A percentile compares a stretch with the other conserved stretches of the same genome.
phyloP scores from a whole-genome alignment of 2,329 filamentous ascomycete genomes.

The Nothophaeocryptopus gaeumannii region DNA sequence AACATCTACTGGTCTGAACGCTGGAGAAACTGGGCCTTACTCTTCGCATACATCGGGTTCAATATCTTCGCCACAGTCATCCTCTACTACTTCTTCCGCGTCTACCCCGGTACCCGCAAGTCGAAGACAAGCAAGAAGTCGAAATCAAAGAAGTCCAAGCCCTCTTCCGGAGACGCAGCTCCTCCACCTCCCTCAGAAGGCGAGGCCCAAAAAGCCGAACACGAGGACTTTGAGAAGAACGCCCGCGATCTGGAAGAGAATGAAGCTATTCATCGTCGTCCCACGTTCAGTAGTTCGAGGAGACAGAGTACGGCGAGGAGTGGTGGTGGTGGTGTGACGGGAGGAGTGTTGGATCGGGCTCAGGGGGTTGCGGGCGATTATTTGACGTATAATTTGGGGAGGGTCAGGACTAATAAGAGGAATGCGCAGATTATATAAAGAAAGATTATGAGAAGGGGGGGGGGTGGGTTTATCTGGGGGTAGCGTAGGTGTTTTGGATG shows the following conservation, averaged over 20 bases:
- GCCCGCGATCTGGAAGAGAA: background rate
- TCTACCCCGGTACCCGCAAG: constrained; percentile 35
- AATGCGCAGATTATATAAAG: constrained; percentile 20
- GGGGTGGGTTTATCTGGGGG: too few relatives aligned
- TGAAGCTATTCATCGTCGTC: too few relatives aligned
- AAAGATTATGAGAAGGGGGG: background rate
- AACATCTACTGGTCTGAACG: constrained; percentile 48
- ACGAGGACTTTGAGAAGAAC: background rate
- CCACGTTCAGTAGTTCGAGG: too few relatives aligned
- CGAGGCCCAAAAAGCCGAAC: constrained; percentile 5
- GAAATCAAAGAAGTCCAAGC: constrained; percentile 9
- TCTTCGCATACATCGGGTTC: constrained; percentile 66
- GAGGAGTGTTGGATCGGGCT: too few relatives aligned
- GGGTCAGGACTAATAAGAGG: constrained; percentile 18
- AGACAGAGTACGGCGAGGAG: too few relatives aligned
- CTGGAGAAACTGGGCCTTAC: constrained; percentile 69
- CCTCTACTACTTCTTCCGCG: constrained; percentile 63
- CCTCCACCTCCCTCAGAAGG: background rate
- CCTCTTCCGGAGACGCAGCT: background rate
- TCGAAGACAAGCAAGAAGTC: constrained; percentile 20
- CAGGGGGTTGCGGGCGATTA: constrained; percentile 9
- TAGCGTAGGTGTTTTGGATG: too few relatives aligned
- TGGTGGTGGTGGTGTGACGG: too few relatives aligned
- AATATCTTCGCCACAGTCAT: constrained; percentile 59
- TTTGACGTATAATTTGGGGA: constrained; percentile 18